Evolutionary conservation across 805 yeast species (phyloP), one percentile per base, ranked within the genome.

Genomic region (Candida chauliodis): DNA sequence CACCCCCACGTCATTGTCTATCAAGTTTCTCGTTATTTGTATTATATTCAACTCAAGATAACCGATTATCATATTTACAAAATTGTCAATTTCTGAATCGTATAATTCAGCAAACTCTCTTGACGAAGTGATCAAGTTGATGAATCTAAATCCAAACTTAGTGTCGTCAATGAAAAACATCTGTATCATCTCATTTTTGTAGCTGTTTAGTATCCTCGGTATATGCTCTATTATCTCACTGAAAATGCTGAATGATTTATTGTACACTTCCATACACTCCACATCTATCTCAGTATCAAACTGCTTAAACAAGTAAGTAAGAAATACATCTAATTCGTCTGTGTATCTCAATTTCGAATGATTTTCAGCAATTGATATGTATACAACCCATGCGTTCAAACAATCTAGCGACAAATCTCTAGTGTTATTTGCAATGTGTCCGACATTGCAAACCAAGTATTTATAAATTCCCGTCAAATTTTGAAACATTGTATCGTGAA

Each of bases 11-110:
- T 53, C 45, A 10, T 61, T 57, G 24, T 62, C 58, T 1, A 60
- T 48, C 8, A 79, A 48, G 25, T 61, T 57, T 14, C 64, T 51
- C 1, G 77, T 60, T 6, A 79, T 50, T 27, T 58, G 53, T 0
- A 75, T 42, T 8, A 73, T 56, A 47, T 76, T 76, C n/a, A 59
- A 49, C 34, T 75, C 79, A 17, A 78, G 50, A 38, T 65, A 71
- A 1, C 71, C 56, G 3, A 76, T 63, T 1, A 75, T 49, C 26
- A 80, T 49, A 38, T 69, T 63, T 2, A 75, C 59, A 45, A 76
- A 74, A 23, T 60, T 61, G 11, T 62, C 61, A 33, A 71, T 50
- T 27, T 65, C 63, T 3, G 65, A 75, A 3, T 36, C 35, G 36
- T 43, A 56, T 18, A 51, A 56, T 13, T 60, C 59, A n/a, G 42